These are phyloP conservation scores for Leishmania amazonensis DNA, from an alignment of 208 protist species.

Conservation along the genomic window DNA sequence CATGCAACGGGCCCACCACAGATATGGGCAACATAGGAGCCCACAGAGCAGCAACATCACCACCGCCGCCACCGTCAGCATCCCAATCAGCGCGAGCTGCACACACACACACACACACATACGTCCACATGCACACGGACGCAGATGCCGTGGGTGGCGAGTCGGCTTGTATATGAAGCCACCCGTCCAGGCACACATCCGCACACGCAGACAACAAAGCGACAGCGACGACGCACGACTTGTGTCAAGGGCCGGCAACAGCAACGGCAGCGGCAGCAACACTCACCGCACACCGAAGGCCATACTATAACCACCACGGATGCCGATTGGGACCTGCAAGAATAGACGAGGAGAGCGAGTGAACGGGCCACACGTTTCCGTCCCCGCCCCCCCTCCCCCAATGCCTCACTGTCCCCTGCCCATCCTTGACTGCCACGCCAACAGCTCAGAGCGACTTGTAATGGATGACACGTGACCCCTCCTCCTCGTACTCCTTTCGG, in stretches of 20 bases:
- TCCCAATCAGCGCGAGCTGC: background rate
- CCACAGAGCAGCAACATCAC: background rate
- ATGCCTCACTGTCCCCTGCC: background rate
- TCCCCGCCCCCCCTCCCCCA: background rate
- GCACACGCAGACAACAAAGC: background rate
- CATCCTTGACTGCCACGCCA: background rate
- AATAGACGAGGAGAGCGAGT: background rate
- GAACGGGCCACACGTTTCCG: background rate
- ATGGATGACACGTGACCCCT: slow-evolving; percentile 83
- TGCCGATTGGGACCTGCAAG: background rate
- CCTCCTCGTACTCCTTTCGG: slow-evolving; percentile 86
- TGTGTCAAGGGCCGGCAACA: background rate
- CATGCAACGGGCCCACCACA: background rate
- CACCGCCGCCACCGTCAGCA: background rate
- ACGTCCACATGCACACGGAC: background rate
- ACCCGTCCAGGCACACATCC: background rate
- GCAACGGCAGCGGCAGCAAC: background rate
- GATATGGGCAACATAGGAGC: background rate
- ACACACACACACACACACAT: background rate
- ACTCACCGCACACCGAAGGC: background rate
- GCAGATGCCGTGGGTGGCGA: background rate
- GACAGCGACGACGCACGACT: background rate
- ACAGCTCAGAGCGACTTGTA: slow-evolving; percentile 76
- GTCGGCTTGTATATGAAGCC: background rate
- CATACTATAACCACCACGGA: background rate